Percentiles rank a stretch among this genome's conserved stretches.
Evolutionary conservation across 2,329 filamentous ascomycete genomes (phyloP).

Genomic region (Aspergillus cejpii): DNA sequence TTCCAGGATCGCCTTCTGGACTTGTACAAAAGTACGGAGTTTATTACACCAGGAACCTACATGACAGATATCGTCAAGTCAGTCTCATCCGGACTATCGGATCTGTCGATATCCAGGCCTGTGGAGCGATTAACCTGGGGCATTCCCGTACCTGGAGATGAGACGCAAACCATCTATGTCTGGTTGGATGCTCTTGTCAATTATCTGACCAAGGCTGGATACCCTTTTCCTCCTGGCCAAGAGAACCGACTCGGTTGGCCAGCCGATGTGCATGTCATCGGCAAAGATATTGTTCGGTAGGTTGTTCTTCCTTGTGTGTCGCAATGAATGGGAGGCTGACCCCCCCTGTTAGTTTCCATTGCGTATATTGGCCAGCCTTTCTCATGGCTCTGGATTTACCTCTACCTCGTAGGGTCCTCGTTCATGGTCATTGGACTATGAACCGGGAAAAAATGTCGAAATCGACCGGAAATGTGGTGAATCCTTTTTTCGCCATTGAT

Average conservation of each 20-base stretch:
- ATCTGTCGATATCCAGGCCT: constrained; percentile 84
- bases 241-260: constrained; percentile 69
- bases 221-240: constrained; percentile 62
- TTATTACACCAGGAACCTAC: constrained; percentile 64
- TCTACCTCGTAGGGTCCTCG: constrained; percentile 69
- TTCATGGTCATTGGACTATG: constrained; percentile 94
- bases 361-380: constrained; percentile 96
- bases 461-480: constrained; percentile 87
- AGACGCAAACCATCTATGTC: constrained; percentile 87
- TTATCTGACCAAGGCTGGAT: constrained; percentile 82
- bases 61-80: constrained; percentile 73
- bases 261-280: constrained; percentile 83
- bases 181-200: constrained; percentile 96
- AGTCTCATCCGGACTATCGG: constrained; percentile 70
- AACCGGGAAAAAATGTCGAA: constrained; percentile 93
- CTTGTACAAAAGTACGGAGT: constrained; percentile 69
- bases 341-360: constrained; percentile 62
- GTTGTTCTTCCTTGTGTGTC: constrained; percentile 7
- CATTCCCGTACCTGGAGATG: constrained; percentile 77
- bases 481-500: constrained; percentile 84
- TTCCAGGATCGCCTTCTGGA: constrained; percentile 71
- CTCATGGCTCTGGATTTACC: constrained; percentile 80
- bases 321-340: constrained; percentile 14
- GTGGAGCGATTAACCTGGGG: constrained; percentile 75
- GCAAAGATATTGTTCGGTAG: constrained; percentile 84